These are phyloP conservation scores for Caulochytrium protostelioides DNA, from an alignment of 371 early-diverging fungal genomes.

Conservation along the genomic window DNA sequence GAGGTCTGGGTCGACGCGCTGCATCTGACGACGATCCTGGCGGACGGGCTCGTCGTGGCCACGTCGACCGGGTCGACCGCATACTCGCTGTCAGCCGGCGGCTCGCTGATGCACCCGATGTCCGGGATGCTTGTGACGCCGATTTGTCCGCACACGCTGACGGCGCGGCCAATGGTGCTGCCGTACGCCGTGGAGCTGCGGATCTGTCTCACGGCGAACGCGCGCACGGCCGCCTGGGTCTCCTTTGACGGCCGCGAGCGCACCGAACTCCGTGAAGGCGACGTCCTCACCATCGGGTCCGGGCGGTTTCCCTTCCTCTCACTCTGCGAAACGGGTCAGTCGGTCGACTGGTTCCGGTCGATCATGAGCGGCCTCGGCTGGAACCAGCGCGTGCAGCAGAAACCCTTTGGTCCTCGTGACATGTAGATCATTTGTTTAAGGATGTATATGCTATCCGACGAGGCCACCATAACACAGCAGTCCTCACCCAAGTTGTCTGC, in stretches of 20 bases:
- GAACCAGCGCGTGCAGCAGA: no score
- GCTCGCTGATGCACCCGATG: conserved; percentile 78
- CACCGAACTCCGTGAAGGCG: conserved; percentile 64
- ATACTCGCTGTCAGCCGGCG: conserved; percentile 81
- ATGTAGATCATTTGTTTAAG: no score
- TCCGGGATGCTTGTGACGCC: conserved; percentile 80
- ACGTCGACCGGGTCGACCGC: conserved; percentile 93
- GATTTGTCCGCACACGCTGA: conserved; percentile 80
- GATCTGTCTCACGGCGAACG: conserved; percentile 15
- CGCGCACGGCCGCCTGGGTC: conserved; percentile 16
- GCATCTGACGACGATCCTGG: conserved; percentile 21
- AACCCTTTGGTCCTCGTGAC: no score
- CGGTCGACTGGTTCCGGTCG: no score
- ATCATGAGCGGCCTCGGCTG: no score
- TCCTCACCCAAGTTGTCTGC: no score
- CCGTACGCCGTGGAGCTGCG: conserved; percentile 55
- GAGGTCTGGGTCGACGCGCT: conserved; percentile 57
- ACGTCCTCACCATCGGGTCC: no score
- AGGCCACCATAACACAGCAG: no score
- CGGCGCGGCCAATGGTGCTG: conserved; percentile 77
- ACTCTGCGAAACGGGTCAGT: no score
- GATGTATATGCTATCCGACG: no score
- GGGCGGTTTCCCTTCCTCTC: no score
- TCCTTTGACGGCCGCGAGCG: conserved; percentile 77
- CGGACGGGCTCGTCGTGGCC: conserved; percentile 70